phyloP scores from a whole-genome alignment of 2,329 filamentous ascomycete genomes.

The Juglanconis sp. region DNA sequence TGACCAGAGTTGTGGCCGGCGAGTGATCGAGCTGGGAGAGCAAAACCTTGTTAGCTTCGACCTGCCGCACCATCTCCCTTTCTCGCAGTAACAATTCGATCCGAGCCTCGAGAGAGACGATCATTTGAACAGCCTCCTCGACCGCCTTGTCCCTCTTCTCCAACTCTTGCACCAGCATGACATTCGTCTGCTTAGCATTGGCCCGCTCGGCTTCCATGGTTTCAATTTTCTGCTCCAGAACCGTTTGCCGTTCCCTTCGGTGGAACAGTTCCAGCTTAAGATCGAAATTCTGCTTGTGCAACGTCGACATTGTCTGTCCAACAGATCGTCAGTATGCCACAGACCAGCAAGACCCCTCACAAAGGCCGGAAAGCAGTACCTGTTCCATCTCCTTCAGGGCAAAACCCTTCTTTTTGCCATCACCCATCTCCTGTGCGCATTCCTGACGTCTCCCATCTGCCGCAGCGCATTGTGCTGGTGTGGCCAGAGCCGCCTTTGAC shows the following conservation, averaged over 20 bases:
- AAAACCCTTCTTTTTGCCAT: conserved; percentile 49
- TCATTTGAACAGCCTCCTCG: conserved; percentile 68
- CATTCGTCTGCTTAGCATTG: conserved; percentile 55
- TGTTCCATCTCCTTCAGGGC: conserved; percentile 68
- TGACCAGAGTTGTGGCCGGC: conserved; percentile 26
- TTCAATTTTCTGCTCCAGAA: conserved; percentile 57
- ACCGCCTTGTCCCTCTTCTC: conserved; percentile 69
- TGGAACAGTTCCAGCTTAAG: conserved; percentile 72
- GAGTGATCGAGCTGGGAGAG: conserved; percentile 25
- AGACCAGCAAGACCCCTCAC: too few relatives aligned
- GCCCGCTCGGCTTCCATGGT: conserved; percentile 50
- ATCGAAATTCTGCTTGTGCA: conserved; percentile 76
- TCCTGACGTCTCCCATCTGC: conserved; percentile 37
- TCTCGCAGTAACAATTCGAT: conserved; percentile 53
- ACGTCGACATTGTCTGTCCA: conserved; percentile 57
- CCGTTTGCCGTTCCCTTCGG: conserved; percentile 60
- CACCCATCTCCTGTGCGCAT: conserved; percentile 40
- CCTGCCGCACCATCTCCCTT: conserved; percentile 48
- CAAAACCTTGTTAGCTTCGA: conserved; percentile 42
- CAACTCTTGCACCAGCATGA: conserved; percentile 51
- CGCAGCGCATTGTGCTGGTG: conserved; percentile 34
- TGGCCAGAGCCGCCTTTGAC: conserved; percentile 34
- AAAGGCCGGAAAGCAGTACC: conserved; percentile 32
- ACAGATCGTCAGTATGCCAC: not conserved
- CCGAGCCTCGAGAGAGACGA: conserved; percentile 61